Base-by-base conservation (phyloP, 2,329 filamentous ascomycete species). In the Beauveria varroae region DNA sequence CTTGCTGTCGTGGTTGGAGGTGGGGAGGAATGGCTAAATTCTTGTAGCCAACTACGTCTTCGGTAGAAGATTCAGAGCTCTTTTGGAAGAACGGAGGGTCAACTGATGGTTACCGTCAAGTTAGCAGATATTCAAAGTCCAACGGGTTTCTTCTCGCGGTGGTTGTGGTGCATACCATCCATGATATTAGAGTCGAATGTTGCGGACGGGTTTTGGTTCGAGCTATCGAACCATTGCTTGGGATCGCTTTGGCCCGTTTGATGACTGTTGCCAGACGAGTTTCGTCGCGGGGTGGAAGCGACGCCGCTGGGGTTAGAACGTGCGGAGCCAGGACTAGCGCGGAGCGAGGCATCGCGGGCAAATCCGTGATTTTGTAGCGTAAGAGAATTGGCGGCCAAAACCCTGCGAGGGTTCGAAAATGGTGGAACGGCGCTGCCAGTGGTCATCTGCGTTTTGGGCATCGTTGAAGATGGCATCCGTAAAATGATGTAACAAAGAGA, bases 31-130 rank as follows among this genome's bases (percentile, higher is more conserved):
- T 66, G 20, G 63, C 67, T 53, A 64, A 64, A 37, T 69, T 63
- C 65, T 65, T 63, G 65, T 64, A 64, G 61, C 62, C 69, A 1
- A 65, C 64, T 34, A 69, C 68, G 1, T 78, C 80, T 63, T 81
- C 81, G 28, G 78, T 80, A 2, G 81, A 83, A 0, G 78, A 81
- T 24, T 81, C 80, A 0, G 77, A 78, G 58, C 79, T 78, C 63
- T 78, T 81, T 63, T 83, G 81, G 53, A 77, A 84, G 58, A 84
- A 85, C 0, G 81, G 81, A 3, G 81, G 79, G 49, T 84, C 81
- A 18, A 81, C 75, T 79, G 12, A 28, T 4, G 44, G 5, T 10
- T 1, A 26, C 58, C 40, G 26, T 41, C 5, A 18, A 8, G 24
- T 63, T 51, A 61, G 50, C 61, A 3, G 40, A 44, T 1, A 40